A percentile compares a stretch with the other conserved stretches of the same genome.
Evolutionary conservation across 23 red algal genomes (phyloP).

Genomic region (Pyropia haitanensis): DNA sequence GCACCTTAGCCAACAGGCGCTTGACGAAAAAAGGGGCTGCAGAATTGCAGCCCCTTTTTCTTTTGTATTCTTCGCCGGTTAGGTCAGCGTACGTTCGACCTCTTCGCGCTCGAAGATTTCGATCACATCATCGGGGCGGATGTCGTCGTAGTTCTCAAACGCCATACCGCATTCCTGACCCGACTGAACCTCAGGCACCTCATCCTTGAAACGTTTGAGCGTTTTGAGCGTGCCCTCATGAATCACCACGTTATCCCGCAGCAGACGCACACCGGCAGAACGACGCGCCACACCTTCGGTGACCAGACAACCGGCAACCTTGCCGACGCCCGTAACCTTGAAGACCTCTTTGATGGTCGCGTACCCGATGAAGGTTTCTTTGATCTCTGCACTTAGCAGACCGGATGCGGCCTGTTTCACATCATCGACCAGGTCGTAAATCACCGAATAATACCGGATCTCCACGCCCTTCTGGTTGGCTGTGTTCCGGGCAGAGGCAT

Average conservation of each 20-base stretch:
- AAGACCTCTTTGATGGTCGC: not conserved
- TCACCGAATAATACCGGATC: not conserved
- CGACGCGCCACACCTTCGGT: constrained; percentile 1
- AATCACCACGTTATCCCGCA: not conserved
- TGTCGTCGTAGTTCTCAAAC: not conserved
- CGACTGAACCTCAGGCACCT: not conserved
- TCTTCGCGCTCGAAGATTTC: constrained; percentile 1
- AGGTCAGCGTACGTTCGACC: not conserved
- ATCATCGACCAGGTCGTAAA: constrained; percentile 6
- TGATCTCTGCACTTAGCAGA: not conserved
- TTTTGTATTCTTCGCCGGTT: no score
- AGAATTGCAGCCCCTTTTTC: no score
- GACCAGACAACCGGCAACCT: constrained; percentile 1
- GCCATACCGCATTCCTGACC: constrained; percentile 6
- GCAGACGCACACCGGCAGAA: not conserved
- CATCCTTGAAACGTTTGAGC: constrained; percentile 5
- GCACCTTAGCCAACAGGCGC: no score
- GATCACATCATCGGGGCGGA: constrained; percentile 2
- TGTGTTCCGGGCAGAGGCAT: not conserved
- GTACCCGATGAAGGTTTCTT: constrained; percentile 3
- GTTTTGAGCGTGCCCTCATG: no score
- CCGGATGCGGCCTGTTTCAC: constrained; percentile 1
- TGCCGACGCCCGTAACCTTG: constrained; percentile 2
- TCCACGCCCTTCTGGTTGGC: not conserved
- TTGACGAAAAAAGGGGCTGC: no score